Evolutionary conservation across 2,329 filamentous ascomycete species (phyloP), one percentile per base, ranked within the genome.

Genomic region (Pseudogymnoascus sp.): DNA sequence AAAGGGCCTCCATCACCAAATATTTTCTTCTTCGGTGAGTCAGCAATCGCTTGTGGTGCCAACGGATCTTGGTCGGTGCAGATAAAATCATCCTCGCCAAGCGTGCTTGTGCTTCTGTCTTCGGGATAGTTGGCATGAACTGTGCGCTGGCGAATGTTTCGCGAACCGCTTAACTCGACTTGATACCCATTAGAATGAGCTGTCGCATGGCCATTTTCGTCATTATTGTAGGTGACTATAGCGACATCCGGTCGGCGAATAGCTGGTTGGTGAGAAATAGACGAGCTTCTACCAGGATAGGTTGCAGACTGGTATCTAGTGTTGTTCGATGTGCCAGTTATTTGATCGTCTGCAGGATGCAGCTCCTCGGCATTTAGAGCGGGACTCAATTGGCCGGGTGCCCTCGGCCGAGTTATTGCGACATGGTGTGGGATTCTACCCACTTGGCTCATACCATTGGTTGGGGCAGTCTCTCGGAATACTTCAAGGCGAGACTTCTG

Each of bases 401-500:
- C 48, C 29, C 29, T n/a, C 33, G 48, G 27, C 29, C 48, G 48
- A 55, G 48, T 35, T n/a, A 55, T 55, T 55, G 29, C 48, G 12
- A 55, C 48, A 55, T 55, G 48, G 13, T 55, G 48, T 55, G 48
- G 48, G 29, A 55, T 27, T 18, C 27, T 55, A 4, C 7, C 15
- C 29, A 55, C 48, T 29, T 35, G 48, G 35, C 29, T 21, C 29
- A 10, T 21, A 33, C 29, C 29, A 55, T 55, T 55, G 48, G 29
- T 18, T 55, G 48, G 15, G 48, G 29, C 48, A 55, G 9, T 33
- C 48, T 55, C 29, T 35, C 48, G 48, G 48, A 55, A 55, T 5
- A 12, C 35, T 59, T 59, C 58, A 40, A 59, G 58, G 27, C 58
- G 58, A 39, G 10, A 2, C 9, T 40, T 59, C 18, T 59, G 58